Evolutionary conservation across 2,329 filamentous ascomycete species (phyloP).

Genomic region (Xylaria sp.): DNA sequence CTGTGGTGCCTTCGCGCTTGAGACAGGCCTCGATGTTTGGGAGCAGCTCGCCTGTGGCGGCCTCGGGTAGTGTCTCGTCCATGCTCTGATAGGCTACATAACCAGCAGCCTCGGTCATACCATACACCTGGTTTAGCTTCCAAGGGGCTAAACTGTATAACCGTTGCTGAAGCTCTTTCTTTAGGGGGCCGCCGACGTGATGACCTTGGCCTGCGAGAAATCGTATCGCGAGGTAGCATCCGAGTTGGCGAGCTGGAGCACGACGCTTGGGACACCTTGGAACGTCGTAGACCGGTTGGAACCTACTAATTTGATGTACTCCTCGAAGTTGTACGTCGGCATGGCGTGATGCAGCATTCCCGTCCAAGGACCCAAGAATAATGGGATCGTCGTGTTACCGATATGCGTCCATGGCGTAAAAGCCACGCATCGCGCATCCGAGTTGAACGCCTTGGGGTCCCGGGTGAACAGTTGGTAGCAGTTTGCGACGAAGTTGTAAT

Average conservation of each 20-base stretch:
- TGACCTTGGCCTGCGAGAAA: constrained; percentile 45
- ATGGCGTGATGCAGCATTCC: constrained; percentile 53
- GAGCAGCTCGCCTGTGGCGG: constrained; percentile 45
- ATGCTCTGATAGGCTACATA: constrained; percentile 50
- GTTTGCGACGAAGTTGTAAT: constrained; percentile 39
- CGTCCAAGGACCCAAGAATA: constrained; percentile 51
- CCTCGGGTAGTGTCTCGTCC: constrained; percentile 41
- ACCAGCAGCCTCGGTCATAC: constrained; percentile 52
- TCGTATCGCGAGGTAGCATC: constrained; percentile 45
- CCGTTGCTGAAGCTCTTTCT: constrained; percentile 42
- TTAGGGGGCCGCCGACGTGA: constrained; percentile 47
- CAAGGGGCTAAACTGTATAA: constrained; percentile 44
- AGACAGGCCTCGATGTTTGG: constrained; percentile 48
- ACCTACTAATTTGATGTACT: constrained; percentile 43
- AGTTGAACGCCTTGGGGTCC: constrained; percentile 45
- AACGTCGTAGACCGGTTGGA: constrained; percentile 46
- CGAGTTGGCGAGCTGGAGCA: constrained; percentile 45
- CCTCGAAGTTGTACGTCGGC: constrained; percentile 47
- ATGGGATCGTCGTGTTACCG: constrained; percentile 50
- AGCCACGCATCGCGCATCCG: constrained; percentile 44
- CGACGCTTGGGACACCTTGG: constrained; percentile 49
- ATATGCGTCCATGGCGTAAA: constrained; percentile 54
- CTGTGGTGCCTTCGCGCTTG: constrained; percentile 44
- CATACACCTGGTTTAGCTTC: constrained; percentile 50
- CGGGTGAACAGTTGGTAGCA: constrained; percentile 46